These are phyloP conservation scores for Picea glauca DNA, from an alignment of 75 land plant species.

Conservation along the genomic window DNA sequence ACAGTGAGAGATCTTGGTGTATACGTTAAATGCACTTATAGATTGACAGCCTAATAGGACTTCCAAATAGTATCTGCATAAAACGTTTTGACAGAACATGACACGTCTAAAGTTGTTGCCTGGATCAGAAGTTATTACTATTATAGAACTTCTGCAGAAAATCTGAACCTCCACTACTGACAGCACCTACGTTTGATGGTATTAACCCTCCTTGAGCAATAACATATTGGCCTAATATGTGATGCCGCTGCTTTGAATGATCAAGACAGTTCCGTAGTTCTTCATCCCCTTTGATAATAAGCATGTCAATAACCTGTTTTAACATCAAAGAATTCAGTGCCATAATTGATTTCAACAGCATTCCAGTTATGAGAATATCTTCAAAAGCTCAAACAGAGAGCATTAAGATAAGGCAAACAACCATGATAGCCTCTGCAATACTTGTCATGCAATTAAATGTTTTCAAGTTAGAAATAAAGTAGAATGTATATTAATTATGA, in stretches of 20 bases:
- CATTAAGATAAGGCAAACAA: not conserved
- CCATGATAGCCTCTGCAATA: not conserved
- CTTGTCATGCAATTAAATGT: not conserved
- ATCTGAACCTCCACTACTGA: conserved; percentile 56
- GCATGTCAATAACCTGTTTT: conserved; percentile 84
- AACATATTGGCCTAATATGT: conserved; percentile 78
- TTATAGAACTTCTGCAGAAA: conserved; percentile 78
- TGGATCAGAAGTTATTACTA: conserved; percentile 57
- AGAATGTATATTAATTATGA: not conserved
- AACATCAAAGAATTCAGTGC: not conserved
- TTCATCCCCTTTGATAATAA: conserved; percentile 85
- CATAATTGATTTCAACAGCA: not conserved
- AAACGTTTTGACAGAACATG: not conserved
- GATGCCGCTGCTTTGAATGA: conserved; percentile 96
- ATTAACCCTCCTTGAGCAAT: conserved; percentile 62
- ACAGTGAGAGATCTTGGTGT: not conserved
- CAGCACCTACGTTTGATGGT: conserved; percentile 35
- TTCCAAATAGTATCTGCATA: not conserved
- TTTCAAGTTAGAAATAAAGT: not conserved
- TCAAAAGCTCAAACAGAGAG: not conserved
- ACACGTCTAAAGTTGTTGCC: not conserved
- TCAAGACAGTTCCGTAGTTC: conserved; percentile 69
- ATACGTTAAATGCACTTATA: not conserved
- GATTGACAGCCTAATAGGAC: not conserved
- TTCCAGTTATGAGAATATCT: not conserved